Evolutionary conservation across 805 yeast genomes (phyloP), one percentile per base, ranked within the genome.

Genomic region (Hanseniaspora meyeri): DNA sequence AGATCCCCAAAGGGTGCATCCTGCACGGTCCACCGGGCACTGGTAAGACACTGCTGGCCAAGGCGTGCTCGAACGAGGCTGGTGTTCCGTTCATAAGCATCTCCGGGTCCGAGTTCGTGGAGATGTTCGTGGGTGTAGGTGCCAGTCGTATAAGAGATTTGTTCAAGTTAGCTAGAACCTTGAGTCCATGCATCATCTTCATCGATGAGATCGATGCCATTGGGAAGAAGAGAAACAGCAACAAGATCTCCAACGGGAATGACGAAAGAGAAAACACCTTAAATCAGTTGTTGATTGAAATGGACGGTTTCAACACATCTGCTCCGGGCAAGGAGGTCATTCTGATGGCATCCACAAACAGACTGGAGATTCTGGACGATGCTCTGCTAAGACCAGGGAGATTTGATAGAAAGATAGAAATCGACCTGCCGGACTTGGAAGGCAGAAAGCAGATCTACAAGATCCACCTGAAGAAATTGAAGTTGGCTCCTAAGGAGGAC

Each of bases 201-300:
- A 90, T 93, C 51, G 99, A 93, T 74, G 99, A 93, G 72, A 93
- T 93, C 60, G 99, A 93, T 75, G 99, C 99, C n/a, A 95, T 93
- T 66, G 99, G 99, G 64, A 88, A 89, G 65, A 88, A 89, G 47
- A 79, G 90, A 63, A 46, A 47, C 24, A 51, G 36, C 34, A 46
- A 46, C 43, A 50, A 56, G 19, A 53, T 53, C 1, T 45, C 51
- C 20, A 51, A 51, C 38, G 79, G 83, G n/a, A 88, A 91, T 66
- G 99, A 93, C 69, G 99, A 93, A 72, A 84, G 96, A 67, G 99
- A 93, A 70, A 86, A 95, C 24, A 93, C 99, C 0, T 77, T 93
- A 64, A 93, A 93, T 70, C 99, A 93, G 74, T 77, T 93, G 50
- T 77, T 93, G 59, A 98, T 93, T 43, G 99, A 93, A 72, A 93